Evolutionary conservation across 441 rosid genomes (phyloP).

Genomic region (Cnidoscolus chayamansa): DNA sequence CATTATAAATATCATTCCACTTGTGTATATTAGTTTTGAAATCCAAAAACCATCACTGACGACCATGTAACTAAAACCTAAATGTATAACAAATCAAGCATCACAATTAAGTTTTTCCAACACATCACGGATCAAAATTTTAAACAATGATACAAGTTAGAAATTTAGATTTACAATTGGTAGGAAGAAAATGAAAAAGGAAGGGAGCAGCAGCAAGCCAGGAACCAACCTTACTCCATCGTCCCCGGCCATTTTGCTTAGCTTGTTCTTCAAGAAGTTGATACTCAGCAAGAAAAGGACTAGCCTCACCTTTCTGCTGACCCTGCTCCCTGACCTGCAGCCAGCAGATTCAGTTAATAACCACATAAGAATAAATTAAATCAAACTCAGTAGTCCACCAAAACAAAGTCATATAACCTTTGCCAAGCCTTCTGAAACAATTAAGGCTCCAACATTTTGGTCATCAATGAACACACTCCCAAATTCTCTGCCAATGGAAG

Average conservation of each 20-base stretch:
- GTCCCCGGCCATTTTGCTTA: slow-evolving; percentile 72
- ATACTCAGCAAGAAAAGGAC: slow-evolving; percentile 75
- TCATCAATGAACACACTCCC: slow-evolving; percentile 78
- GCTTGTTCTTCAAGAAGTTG: slow-evolving; percentile 69
- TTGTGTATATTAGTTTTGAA: background rate
- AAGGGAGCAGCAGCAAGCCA: background rate
- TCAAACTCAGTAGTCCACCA: slow-evolving; percentile 8
- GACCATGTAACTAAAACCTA: background rate
- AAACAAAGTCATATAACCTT: slow-evolving; percentile 45
- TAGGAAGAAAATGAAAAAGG: background rate
- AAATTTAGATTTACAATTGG: background rate
- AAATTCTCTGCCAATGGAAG: slow-evolving; percentile 69
- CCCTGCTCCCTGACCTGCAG: slow-evolving; percentile 78
- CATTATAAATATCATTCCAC: background rate
- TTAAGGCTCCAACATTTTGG: slow-evolving; percentile 59
- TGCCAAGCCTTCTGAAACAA: slow-evolving; percentile 83
- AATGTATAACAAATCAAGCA: background rate
- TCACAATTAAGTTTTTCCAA: background rate
- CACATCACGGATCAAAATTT: background rate
- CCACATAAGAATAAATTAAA: slow-evolving; percentile 4
- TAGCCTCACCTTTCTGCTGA: slow-evolving; percentile 78
- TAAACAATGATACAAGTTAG: background rate
- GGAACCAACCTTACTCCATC: slow-evolving; percentile 75
- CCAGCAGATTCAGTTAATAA: slow-evolving; percentile 20
- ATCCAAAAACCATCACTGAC: background rate